phyloP scores from a whole-genome alignment of 1,284 basidiomycete species.

The Trametes pubescens region DNA sequence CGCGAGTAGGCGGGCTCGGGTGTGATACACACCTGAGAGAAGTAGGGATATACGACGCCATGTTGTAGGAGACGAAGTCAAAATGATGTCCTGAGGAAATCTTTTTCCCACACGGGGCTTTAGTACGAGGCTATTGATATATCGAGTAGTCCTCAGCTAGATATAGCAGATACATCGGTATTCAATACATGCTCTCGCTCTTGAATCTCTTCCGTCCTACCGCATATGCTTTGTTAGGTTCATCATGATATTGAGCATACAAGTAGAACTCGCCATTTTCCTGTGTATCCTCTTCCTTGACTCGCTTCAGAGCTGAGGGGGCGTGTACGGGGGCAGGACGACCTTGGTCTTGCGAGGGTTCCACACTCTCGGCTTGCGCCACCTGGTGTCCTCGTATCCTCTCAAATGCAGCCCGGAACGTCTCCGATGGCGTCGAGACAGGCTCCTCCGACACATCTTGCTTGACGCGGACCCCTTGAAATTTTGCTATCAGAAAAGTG shows the following conservation, averaged over 20 bases:
- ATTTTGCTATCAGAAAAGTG: background rate
- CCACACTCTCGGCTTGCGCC: background rate
- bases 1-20: slow-evolving; percentile 23
- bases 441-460: slow-evolving; percentile 1
- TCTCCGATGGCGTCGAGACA: background rate
- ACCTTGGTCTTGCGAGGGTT: background rate
- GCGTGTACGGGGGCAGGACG: background rate
- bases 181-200: slow-evolving; percentile 10
- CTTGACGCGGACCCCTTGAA: background rate
- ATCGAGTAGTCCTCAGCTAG: background rate
- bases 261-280: background rate
- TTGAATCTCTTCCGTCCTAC: slow-evolving; percentile 7
- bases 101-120: too few relatives aligned
- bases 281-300: slow-evolving; percentile 3
- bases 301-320: slow-evolving; percentile 1
- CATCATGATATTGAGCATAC: background rate
- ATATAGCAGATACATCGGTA: background rate
- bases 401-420: slow-evolving; percentile 10
- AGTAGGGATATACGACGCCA: too few relatives aligned
- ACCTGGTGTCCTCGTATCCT: background rate
- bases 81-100: background rate
- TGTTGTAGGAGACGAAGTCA: background rate
- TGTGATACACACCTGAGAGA: background rate
- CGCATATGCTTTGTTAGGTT: background rate
- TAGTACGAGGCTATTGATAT: background rate